Evolutionary conservation across 1,284 basidiomycete genomes (phyloP).

Genomic region (Ceratobasidium sp.): DNA sequence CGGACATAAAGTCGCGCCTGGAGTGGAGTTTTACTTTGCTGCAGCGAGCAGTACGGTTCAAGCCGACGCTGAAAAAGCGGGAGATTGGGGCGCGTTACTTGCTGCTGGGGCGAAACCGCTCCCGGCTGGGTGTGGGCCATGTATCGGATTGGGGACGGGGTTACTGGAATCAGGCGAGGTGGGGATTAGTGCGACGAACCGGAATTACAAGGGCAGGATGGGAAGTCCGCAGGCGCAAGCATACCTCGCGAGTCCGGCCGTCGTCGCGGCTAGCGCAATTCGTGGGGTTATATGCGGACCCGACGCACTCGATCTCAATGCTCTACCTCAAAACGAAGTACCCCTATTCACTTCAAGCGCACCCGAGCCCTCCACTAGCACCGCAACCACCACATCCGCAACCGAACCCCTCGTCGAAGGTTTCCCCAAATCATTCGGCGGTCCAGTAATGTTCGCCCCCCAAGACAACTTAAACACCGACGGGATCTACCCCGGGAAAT

Average conservation of each 20-base stretch:
- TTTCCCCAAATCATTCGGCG: conserved; percentile 88
- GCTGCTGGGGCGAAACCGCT: conserved; percentile 91
- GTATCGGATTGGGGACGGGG: conserved; percentile 95
- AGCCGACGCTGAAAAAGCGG: conserved; percentile 85
- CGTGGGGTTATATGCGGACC: conserved; percentile 94
- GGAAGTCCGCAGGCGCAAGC: conserved; percentile 95
- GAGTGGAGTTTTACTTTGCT: conserved; percentile 98
- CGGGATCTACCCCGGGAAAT: conserved; percentile 99
- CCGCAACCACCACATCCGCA: conserved; percentile 53
- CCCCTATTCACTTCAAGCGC: conserved; percentile 59
- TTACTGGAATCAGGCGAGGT: conserved; percentile 94
- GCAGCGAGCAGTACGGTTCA: conserved; percentile 95
- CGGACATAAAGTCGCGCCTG: conserved; percentile 86
- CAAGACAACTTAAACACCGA: conserved; percentile 99
- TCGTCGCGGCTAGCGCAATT: conserved; percentile 95
- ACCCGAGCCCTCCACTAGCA: conserved; percentile 52
- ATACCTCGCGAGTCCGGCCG: conserved; percentile 95
- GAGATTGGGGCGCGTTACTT: conserved; percentile 91
- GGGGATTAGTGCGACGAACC: conserved; percentile 97
- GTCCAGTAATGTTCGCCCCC: conserved; percentile 90
- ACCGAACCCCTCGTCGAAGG: conserved; percentile 76
- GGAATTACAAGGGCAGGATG: conserved; percentile 99
- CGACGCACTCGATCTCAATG: conserved; percentile 70
- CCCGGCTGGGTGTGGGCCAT: conserved; percentile 97
- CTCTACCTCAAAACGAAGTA: conserved; percentile 64